Conservation (phyloP, 768 basidiomycete genomes). For the Scleroderma bovista region DNA sequence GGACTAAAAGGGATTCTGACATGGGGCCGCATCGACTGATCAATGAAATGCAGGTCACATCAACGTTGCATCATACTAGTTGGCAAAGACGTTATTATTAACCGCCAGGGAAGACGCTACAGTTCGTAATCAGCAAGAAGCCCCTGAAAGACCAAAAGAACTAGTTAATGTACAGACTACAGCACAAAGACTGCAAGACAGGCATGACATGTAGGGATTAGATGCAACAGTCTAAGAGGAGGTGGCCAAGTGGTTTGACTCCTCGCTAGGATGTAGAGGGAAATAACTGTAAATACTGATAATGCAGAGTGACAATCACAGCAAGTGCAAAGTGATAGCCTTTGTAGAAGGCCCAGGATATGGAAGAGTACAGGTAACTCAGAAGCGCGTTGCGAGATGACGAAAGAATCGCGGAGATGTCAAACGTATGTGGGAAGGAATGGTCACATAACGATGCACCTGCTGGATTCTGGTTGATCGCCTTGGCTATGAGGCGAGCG, state of each 20-base stretch:
- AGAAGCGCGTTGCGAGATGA: conserved; percentile 17
- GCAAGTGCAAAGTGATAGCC: conserved; percentile 21
- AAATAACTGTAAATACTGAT: conserved; percentile 31
- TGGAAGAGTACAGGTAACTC: conserved; percentile 28
- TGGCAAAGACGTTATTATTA: conserved; percentile 25
- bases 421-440: conserved; percentile 5
- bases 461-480: conserved; percentile 37
- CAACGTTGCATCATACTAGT: no score
- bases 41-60: not conserved
- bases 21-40: not conserved
- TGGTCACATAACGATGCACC: conserved; percentile 53
- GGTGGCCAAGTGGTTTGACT: conserved; percentile 11
- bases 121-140: conserved; percentile 23
- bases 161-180: conserved; percentile 34
- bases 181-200: conserved; percentile 18
- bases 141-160: conserved; percentile 15
- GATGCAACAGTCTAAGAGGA: conserved; percentile 26
- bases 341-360: conserved; percentile 23
- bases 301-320: conserved; percentile 29
- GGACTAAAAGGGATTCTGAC: no score
- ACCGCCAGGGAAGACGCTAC: conserved; percentile 33
- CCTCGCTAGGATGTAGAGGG: conserved; percentile 4
- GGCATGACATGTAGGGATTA: conserved; percentile 22
- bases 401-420: not conserved
- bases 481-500: conserved; percentile 48